phyloP scores from a whole-genome alignment of 768 basidiomycete genomes.

The Rhizopogon vinicolor region DNA sequence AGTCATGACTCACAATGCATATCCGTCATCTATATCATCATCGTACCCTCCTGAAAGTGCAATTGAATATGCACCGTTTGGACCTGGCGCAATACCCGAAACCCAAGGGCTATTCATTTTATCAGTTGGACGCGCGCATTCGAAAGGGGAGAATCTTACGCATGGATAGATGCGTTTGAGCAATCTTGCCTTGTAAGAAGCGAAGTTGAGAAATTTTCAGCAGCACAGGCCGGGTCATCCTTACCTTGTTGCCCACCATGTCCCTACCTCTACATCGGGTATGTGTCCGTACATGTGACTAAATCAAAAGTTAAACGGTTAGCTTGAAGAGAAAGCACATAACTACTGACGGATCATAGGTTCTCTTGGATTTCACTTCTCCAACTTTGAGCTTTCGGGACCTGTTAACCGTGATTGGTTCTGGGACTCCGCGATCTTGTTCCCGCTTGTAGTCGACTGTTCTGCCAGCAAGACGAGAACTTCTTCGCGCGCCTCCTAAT shows the following conservation, averaged over 20 bases:
- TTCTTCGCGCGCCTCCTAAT: conserved; percentile 47
- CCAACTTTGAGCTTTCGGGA: conserved; percentile 32
- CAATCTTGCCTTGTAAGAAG: conserved; percentile 45
- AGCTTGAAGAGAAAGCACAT: conserved; percentile 12
- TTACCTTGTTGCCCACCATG: conserved; percentile 75
- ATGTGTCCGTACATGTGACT: conserved; percentile 81
- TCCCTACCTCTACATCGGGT: conserved; percentile 73
- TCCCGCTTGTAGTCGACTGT: conserved; percentile 50
- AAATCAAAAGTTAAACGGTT: not conserved
- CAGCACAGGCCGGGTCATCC: conserved; percentile 11
- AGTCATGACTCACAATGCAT: conserved; percentile 63
- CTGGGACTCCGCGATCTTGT: conserved; percentile 26
- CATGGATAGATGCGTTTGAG: conserved; percentile 77
- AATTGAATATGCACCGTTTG: conserved; percentile 75
- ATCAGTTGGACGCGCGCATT: not conserved
- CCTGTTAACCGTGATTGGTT: conserved; percentile 34
- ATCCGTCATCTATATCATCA: conserved; percentile 79
- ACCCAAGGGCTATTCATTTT: conserved; percentile 62
- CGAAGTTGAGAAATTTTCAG: not conserved
- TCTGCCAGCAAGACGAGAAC: conserved; percentile 60
- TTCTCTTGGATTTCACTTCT: conserved; percentile 26
- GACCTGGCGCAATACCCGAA: conserved; percentile 63
- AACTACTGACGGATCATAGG: conserved; percentile 26
- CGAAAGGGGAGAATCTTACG: conserved; percentile 45
- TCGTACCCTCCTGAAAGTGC: conserved; percentile 88